Conservation (phyloP, 1,284 basidiomycete genomes). For the Sphaerobolus stellatus region DNA sequence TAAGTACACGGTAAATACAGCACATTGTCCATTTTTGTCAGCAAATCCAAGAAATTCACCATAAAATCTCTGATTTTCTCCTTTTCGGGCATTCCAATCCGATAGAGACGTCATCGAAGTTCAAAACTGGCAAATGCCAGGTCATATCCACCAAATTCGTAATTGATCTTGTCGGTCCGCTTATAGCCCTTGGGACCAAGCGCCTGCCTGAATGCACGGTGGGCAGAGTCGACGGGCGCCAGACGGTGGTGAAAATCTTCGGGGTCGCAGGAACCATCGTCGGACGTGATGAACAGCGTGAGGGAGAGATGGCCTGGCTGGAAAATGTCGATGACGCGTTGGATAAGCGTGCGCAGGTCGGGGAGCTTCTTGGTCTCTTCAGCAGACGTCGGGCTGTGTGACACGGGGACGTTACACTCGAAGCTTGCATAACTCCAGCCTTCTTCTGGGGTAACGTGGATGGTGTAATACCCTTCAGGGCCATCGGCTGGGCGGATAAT, state of each 20-base stretch:
- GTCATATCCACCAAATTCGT: constrained; percentile 96
- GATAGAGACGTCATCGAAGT: constrained; percentile 35
- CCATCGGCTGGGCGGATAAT: constrained; percentile 48
- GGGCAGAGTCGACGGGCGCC: constrained; percentile 18
- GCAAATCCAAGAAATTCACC: too few relatives aligned
- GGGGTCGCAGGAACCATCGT: constrained; percentile 51
- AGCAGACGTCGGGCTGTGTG: constrained; percentile 36
- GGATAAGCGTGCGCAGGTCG: constrained; percentile 78
- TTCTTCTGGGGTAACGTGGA: constrained; percentile 97
- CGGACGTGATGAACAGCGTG: constrained; percentile 88
- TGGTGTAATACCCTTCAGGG: constrained; percentile 93
- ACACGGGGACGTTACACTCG: constrained; percentile 94
- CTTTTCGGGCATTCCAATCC: too few relatives aligned
- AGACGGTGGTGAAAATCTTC: constrained; percentile 48
- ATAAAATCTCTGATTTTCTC: too few relatives aligned
- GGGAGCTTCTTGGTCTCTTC: constrained; percentile 39
- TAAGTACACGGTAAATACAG: too few relatives aligned
- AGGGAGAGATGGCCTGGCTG: constrained; percentile 85
- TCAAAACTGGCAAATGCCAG: constrained; percentile 92
- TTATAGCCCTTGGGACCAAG: constrained; percentile 42
- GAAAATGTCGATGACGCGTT: constrained; percentile 90
- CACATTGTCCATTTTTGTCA: too few relatives aligned
- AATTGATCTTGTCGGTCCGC: constrained; percentile 95
- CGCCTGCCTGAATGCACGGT: constrained; percentile 19
- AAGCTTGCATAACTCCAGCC: constrained; percentile 98